Evolutionary conservation across 306 rosid species (phyloP).

Genomic region (Quercus glauca): DNA sequence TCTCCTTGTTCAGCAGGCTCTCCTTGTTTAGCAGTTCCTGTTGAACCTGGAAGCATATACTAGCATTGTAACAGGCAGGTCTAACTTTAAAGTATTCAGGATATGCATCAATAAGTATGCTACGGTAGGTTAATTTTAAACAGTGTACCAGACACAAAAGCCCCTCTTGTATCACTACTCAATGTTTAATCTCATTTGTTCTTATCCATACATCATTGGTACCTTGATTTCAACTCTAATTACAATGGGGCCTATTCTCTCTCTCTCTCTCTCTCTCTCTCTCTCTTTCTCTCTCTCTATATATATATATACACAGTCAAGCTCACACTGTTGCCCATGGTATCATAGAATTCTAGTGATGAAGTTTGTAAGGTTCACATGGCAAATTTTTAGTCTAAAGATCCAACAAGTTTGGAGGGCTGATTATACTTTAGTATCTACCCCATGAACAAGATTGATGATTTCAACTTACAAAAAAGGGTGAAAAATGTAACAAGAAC

Average conservation of each 20-base stretch:
- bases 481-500: neutral
- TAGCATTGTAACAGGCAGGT: constrained; percentile 10
- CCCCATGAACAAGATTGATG: neutral
- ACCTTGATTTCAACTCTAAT: neutral
- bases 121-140: neutral
- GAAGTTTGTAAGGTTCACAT: neutral
- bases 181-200: neutral
- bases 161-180: neutral
- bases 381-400: neutral
- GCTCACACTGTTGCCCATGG: neutral
- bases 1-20: constrained; percentile 19
- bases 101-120: neutral
- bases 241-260: neutral
- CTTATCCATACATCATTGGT: neutral
- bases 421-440: neutral
- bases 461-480: neutral
- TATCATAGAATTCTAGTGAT: neutral
- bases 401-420: neutral
- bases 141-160: neutral
- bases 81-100: neutral
- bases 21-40: constrained; percentile 18
- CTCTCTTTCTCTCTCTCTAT: neutral
- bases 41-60: constrained; percentile 48
- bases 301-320: neutral
- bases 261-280: too few relatives aligned